Conservation (phyloP, 2,329 filamentous ascomycete genomes). For the Leptosphaerulina australis region DNA sequence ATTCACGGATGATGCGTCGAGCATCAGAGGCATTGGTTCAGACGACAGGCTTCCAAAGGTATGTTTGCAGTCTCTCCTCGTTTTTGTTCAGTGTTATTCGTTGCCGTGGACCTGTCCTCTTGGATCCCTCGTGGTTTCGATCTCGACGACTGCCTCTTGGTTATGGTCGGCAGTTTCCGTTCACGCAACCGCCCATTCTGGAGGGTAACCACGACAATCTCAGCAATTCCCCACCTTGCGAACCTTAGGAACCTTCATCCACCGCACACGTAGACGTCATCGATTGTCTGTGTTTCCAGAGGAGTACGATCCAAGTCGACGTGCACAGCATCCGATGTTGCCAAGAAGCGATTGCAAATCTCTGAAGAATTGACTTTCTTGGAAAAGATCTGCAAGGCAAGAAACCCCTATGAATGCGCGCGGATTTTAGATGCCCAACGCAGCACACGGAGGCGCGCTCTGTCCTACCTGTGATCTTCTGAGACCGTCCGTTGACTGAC, state of each 20-base stretch:
- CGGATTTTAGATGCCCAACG: conserved; percentile 5
- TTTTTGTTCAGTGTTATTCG: neutral
- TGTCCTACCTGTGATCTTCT: conserved; percentile 4
- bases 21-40: conserved; percentile 43
- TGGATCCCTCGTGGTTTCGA: neutral
- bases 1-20: conserved; percentile 40
- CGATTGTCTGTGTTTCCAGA: neutral
- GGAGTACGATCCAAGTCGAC: conserved; percentile 9
- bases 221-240: neutral
- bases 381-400: conserved; percentile 29
- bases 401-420: conserved; percentile 13
- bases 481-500: neutral
- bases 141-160: conserved; percentile 1
- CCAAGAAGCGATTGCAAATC: conserved; percentile 29
- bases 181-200: conserved; percentile 1
- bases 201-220: neutral
- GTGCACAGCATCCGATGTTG: conserved; percentile 21
- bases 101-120: neutral
- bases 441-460: conserved; percentile 7
- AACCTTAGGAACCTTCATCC: neutral
- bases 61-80: conserved; percentile 16
- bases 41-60: conserved; percentile 39
- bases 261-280: neutral
- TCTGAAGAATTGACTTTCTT: conserved; percentile 23
- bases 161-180: conserved; percentile 6